Evolutionary conservation across 2,329 filamentous ascomycete species (phyloP).

Genomic region (Cladosporium halotolerans): DNA sequence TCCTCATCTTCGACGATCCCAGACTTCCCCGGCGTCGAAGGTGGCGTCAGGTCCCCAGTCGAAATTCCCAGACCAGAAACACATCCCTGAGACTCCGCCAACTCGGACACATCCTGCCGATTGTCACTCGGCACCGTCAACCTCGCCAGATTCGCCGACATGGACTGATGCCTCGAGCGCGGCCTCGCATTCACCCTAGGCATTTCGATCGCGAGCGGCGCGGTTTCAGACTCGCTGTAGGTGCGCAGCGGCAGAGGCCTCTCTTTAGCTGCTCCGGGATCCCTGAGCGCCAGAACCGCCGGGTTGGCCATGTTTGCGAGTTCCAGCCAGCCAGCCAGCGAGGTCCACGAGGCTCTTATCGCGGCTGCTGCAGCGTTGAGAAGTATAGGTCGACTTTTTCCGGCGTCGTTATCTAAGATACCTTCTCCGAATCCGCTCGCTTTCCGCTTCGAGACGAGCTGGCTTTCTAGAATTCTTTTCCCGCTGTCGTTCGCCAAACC

Average conservation of each 20-base stretch:
- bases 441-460: conserved; percentile 4
- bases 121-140: conserved; percentile 46
- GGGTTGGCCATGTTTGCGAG: conserved; percentile 1
- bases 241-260: conserved; percentile 9
- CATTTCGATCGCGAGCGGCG: neutral
- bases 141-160: conserved; percentile 4
- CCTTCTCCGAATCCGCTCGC: neutral
- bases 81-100: conserved; percentile 39
- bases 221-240: conserved; percentile 5
- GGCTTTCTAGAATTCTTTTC: neutral
- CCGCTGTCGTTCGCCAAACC: no score
- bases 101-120: conserved; percentile 93
- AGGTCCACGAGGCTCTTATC: conserved; percentile 1
- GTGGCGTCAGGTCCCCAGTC: neutral
- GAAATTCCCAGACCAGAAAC: neutral
- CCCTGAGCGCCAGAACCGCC: neutral
- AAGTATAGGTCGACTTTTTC: neutral
- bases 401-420: conserved; percentile 5
- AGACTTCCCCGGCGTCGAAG: conserved; percentile 1
- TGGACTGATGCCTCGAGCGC: conserved; percentile 8
- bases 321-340: no score
- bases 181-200: neutral
- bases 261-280: neutral
- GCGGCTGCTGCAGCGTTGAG: neutral
- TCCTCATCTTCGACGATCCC: neutral